A percentile compares a stretch with the other conserved stretches of the same genome.
Conservation (phyloP, 805 yeast genomes). For the Tetrapisispora namnaoensis region DNA sequence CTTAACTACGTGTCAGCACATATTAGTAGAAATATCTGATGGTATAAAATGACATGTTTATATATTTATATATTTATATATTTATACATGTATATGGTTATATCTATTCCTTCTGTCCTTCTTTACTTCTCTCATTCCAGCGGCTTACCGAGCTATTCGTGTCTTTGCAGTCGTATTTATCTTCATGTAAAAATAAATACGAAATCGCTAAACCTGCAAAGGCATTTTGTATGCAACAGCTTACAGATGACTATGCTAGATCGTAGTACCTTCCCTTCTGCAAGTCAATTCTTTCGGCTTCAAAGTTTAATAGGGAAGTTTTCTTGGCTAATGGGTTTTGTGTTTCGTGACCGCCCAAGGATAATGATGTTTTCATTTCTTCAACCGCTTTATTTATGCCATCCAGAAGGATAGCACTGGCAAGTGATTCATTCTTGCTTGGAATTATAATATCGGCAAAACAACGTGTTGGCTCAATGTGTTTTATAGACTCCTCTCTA, state of each 20-base stretch:
- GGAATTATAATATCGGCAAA: constrained; percentile 28
- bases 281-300: constrained; percentile 23
- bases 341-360: background rate
- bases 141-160: too few relatives aligned
- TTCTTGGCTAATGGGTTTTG: constrained; percentile 1
- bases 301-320: constrained; percentile 21
- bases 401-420: constrained; percentile 23
- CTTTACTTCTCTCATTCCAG: too few relatives aligned
- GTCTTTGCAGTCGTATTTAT: too few relatives aligned
- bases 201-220: too few relatives aligned
- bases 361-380: constrained; percentile 9
- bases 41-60: too few relatives aligned
- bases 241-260: constrained; percentile 8
- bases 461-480: constrained; percentile 24
- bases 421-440: constrained; percentile 19
- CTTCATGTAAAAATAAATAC: too few relatives aligned
- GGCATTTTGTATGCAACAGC: too few relatives aligned
- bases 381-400: constrained; percentile 26
- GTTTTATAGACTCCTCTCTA: constrained; percentile 25
- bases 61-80: too few relatives aligned
- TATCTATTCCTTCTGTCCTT: background rate
- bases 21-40: too few relatives aligned
- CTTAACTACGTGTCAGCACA: too few relatives aligned
- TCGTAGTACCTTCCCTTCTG: constrained; percentile 27
- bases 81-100: too few relatives aligned